Base-by-base conservation (phyloP, 768 basidiomycete genomes). In the Leucosporidium scottii region DNA sequence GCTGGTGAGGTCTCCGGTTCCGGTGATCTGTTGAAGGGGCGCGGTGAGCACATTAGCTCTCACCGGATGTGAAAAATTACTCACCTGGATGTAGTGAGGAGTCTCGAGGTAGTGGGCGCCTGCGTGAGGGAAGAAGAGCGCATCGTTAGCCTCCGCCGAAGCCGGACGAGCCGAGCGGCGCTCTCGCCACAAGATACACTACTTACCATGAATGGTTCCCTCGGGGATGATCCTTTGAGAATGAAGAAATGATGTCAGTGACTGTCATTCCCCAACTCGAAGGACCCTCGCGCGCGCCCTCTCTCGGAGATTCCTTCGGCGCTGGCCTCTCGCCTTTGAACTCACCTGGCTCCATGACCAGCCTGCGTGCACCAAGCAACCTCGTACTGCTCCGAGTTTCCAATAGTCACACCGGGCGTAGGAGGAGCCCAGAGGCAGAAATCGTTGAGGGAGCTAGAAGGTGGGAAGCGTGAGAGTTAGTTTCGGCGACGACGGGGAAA, bases 21-120 rank as follows among this genome's bases (percentile, higher is more conserved):
- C 69, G 25, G 69, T 71, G 31, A 71, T 61, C 47, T 70, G 62
- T 8, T 15, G 62, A 20, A 21, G 6, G 27, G 61, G 21, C 21
- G 25, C 30, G 47, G 47, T n/a, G 39, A 55, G 12, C 69, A 68
- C 4, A 34, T 21, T 3, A 34, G 10, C 4, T 34, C n/a, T 1
- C 20, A 2, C n/a, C 30, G 23, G 44, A 18, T 31, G 18, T 2
- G 5, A 47, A 44, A 36, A 17, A 62, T 23, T 34, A 21, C 85
- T 85, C 62, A 89, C 79, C 74, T 87, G 88, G 44, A 89, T 81
- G 76, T 85, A 90, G 76, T 86, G 85, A n/a, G 87, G 85, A 0
- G 89, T 88, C 69, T 84, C 81, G 7, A 89, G 81, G 75, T 88
- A 84, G 75, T 86, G 87, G 23, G 84, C 86, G 60, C 85, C 85